A percentile compares a stretch with the other conserved stretches of the same genome.
These are phyloP conservation scores for Lasiodiplodia citricola DNA, from an alignment of 2,329 filamentous ascomycete genomes.

Conservation along the genomic window DNA sequence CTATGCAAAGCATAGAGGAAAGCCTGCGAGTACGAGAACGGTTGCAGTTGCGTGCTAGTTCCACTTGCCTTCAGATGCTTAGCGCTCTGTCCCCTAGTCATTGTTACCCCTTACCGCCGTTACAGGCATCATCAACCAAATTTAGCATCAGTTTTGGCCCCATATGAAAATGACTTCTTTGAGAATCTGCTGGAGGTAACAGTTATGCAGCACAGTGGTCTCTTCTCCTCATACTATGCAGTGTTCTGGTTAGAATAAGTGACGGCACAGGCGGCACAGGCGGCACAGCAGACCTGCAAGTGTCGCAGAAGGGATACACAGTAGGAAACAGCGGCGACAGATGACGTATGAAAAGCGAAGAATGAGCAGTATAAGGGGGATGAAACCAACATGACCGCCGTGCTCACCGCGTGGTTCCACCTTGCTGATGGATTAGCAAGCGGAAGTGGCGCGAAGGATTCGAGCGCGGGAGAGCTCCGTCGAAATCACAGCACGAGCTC, in stretches of 20 bases:
- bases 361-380: background rate
- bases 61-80: background rate
- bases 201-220: background rate
- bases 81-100: too few relatives aligned
- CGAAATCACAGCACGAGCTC: background rate
- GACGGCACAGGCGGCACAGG: background rate
- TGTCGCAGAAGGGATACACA: background rate
- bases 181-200: too few relatives aligned
- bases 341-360: background rate
- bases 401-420: background rate
- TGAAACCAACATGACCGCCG: background rate
- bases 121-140: too few relatives aligned
- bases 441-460: slow-evolving; percentile 13
- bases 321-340: background rate
- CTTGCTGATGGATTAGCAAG: background rate
- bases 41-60: too few relatives aligned
- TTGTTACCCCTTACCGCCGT: too few relatives aligned
- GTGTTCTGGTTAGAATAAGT: background rate
- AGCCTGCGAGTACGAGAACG: too few relatives aligned
- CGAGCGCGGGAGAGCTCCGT: background rate
- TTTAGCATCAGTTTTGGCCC: too few relatives aligned
- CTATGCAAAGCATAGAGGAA: too few relatives aligned
- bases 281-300: background rate
- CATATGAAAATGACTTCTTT: too few relatives aligned
- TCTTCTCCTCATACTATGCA: background rate